Percentiles rank a stretch among this genome's conserved stretches.
phyloP scores from a whole-genome alignment of 768 basidiomycete genomes.

The Glaciozyma antarctica region DNA sequence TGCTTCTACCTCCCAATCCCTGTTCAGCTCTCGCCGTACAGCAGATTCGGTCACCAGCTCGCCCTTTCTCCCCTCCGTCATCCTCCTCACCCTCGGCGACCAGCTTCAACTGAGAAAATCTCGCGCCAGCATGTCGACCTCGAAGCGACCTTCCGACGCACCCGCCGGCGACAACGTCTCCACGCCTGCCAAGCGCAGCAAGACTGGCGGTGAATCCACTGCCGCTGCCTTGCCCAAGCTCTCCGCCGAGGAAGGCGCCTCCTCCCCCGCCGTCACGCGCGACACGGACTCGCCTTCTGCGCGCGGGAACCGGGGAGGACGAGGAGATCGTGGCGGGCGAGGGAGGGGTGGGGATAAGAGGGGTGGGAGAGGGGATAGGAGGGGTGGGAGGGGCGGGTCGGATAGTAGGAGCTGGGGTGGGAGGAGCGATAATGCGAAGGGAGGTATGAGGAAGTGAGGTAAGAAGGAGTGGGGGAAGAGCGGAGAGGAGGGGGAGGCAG shows the following conservation, averaged over 20 bases:
- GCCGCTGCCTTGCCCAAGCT: not conserved
- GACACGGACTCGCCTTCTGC: constrained; percentile 26
- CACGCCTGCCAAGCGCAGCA: constrained; percentile 11
- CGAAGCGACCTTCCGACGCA: not conserved
- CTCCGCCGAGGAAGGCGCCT: not conserved
- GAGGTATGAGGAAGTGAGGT: constrained; percentile 19
- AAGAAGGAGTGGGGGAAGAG: not conserved
- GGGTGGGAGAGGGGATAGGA: not conserved
- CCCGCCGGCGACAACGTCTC: not conserved
- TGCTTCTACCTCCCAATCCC: too few species aligned
- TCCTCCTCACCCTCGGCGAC: too few species aligned
- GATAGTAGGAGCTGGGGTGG: constrained; percentile 9
- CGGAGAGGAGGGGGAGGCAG: constrained; percentile 2
- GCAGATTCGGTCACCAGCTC: too few species aligned
- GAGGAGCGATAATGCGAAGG: constrained; percentile 14
- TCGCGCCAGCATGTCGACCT: too few species aligned
- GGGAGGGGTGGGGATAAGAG: constrained; percentile 4
- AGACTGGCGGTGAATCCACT: not conserved
- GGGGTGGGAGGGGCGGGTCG: not conserved
- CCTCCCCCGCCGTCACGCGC: constrained; percentile 13
- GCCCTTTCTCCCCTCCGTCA: too few species aligned
- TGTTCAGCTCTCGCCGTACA: too few species aligned
- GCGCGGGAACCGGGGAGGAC: not conserved
- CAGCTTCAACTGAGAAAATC: too few species aligned
- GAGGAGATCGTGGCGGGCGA: constrained; percentile 4